These are phyloP conservation scores for Trichodelitschia bisporula DNA, from an alignment of 495 filamentous ascomycete species.

Conservation along the genomic window DNA sequence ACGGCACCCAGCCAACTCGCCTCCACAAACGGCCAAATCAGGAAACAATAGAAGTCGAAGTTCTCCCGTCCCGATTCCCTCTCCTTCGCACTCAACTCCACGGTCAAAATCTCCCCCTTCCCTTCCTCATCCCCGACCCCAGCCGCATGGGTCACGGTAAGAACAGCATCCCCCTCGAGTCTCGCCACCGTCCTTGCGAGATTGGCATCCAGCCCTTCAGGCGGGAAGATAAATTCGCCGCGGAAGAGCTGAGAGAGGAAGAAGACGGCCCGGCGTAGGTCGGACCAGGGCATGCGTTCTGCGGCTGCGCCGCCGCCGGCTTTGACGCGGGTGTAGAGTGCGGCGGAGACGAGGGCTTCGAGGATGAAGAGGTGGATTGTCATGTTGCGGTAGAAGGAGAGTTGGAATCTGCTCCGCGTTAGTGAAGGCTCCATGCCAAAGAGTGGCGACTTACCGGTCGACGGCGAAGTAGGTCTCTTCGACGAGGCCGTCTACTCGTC, in stretches of 20 bases:
- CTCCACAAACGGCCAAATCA: slow-evolving; percentile 96
- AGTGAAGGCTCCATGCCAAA: too few relatives aligned
- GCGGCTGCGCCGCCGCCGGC: slow-evolving; percentile 57
- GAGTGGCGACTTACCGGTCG: too few relatives aligned
- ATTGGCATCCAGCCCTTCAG: slow-evolving; percentile 56
- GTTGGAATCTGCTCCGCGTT: too few relatives aligned
- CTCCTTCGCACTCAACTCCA: slow-evolving; percentile 57
- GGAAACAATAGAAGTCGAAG: slow-evolving; percentile 93
- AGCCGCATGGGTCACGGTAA: slow-evolving; percentile 24
- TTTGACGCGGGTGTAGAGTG: slow-evolving; percentile 77
- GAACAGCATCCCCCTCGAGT: slow-evolving; percentile 60
- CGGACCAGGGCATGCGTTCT: slow-evolving; percentile 51
- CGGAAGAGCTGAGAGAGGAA: slow-evolving; percentile 88
- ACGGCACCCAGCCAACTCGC: slow-evolving; percentile 76
- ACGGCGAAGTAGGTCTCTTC: slow-evolving; percentile 86
- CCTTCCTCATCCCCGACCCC: neutral
- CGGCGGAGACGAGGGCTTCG: slow-evolving; percentile 66
- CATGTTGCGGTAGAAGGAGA: slow-evolving; percentile 97
- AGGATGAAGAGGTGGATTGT: slow-evolving; percentile 93
- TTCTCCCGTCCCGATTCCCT: slow-evolving; percentile 63
- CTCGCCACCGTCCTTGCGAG: slow-evolving; percentile 51
- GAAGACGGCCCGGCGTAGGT: slow-evolving; percentile 47
- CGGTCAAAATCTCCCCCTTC: slow-evolving; percentile 26
- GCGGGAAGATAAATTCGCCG: slow-evolving; percentile 88
- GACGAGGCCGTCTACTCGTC: slow-evolving; percentile 46